phyloP scores from a whole-genome alignment of 2,329 filamentous ascomycete species.

The Chlorencoelia australis region DNA sequence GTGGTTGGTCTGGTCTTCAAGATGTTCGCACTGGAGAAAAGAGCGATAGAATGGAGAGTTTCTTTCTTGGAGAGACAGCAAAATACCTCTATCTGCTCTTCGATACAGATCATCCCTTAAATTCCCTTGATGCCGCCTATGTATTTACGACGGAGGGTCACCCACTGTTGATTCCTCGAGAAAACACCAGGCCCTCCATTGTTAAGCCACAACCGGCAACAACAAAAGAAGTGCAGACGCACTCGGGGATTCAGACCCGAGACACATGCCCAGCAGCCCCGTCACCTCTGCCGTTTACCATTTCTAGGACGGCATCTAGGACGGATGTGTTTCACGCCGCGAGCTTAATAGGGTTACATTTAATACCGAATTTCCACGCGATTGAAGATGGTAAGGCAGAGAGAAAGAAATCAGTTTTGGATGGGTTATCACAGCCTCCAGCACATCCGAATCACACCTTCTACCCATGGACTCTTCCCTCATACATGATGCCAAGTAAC shows the following conservation, averaged over 20 bases:
- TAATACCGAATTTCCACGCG: constrained; percentile 60
- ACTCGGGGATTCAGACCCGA: constrained; percentile 16
- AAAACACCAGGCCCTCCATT: constrained; percentile 15
- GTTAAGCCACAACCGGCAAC: constrained; percentile 9
- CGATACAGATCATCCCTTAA: constrained; percentile 75
- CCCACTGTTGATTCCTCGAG: constrained; percentile 70
- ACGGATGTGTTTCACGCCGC: constrained; percentile 82
- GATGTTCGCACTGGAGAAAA: constrained; percentile 75
- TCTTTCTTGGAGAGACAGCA: constrained; percentile 91
- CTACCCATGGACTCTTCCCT: constrained; percentile 88
- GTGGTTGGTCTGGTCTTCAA: constrained; percentile 86
- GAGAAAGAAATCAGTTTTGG: not conserved
- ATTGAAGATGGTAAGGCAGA: no score
- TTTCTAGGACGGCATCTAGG: constrained; percentile 72
- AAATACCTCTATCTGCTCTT: constrained; percentile 95
- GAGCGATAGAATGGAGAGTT: constrained; percentile 95
- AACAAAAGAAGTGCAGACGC: constrained; percentile 30
- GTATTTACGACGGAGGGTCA: constrained; percentile 97
- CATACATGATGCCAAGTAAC: constrained; percentile 60
- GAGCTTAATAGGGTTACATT: constrained; percentile 70
- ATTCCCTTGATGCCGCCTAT: constrained; percentile 74
- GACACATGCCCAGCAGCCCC: constrained; percentile 59
- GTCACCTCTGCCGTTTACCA: constrained; percentile 50
- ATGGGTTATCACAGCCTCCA: constrained; percentile 11
- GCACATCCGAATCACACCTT: constrained; percentile 70